phyloP scores from a whole-genome alignment of 202 grass and related monocot genomes.

The Schoenoplectus tabernaemontani region DNA sequence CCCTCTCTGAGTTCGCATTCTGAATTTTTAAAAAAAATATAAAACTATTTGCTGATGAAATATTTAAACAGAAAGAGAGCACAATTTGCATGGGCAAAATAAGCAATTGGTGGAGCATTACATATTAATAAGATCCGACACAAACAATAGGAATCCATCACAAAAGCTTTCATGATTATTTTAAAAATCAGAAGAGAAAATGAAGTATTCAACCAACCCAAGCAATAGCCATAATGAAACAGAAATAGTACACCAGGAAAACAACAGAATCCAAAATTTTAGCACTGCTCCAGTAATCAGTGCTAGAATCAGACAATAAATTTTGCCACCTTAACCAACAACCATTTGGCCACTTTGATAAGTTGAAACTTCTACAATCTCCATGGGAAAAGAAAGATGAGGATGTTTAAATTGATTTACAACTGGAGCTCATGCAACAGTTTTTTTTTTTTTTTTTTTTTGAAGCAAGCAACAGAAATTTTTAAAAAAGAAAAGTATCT shows the following conservation, averaged over 20 bases:
- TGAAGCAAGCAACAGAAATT: background rate
- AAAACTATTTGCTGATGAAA: background rate
- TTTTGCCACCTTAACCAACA: background rate
- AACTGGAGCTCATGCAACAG: background rate
- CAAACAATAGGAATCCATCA: no score
- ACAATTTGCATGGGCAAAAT: background rate
- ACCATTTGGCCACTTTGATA: background rate
- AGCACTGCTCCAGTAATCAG: background rate
- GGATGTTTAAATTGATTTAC: background rate
- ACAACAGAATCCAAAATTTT: background rate
- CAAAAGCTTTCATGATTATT: no score
- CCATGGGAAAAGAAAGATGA: background rate
- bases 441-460: no score
- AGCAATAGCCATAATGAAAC: no score
- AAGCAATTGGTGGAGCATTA: no score
- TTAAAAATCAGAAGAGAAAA: no score
- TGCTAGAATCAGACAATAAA: background rate
- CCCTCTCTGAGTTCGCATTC: constrained; percentile 75
- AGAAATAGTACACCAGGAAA: background rate
- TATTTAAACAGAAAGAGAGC: background rate
- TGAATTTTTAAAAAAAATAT: constrained; percentile 23
- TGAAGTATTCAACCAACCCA: no score
- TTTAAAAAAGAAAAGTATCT: constrained; percentile 4
- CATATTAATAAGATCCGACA: no score
- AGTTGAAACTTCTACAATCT: background rate